phyloP scores from a whole-genome alignment of 306 rosid genomes.

The Urtica urens region DNA sequence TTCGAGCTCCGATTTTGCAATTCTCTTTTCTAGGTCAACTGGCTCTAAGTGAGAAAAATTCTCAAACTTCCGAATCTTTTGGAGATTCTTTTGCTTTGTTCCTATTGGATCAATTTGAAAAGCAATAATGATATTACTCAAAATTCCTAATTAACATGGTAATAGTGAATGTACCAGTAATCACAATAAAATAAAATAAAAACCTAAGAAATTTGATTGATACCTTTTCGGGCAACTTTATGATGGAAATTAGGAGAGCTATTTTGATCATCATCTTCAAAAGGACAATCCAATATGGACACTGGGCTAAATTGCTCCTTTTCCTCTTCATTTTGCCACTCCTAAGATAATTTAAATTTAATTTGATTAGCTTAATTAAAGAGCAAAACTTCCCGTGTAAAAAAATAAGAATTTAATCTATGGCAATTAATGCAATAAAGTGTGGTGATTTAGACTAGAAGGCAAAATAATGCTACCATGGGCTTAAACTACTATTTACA shows the following conservation, averaged over 20 bases:
- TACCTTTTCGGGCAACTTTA: slow-evolving; percentile 32
- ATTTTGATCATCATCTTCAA: slow-evolving; percentile 51
- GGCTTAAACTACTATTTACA: background rate
- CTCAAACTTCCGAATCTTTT: slow-evolving; percentile 34
- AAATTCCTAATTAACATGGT: no score
- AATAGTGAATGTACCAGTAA: background rate
- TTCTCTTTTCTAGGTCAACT: slow-evolving; percentile 37
- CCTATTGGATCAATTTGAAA: slow-evolving; percentile 30
- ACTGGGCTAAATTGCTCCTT: slow-evolving; percentile 82
- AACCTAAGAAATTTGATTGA: no score
- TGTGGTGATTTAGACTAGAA: background rate
- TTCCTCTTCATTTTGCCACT: slow-evolving; percentile 43
- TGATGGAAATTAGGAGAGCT: slow-evolving; percentile 19
- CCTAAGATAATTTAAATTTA: slow-evolving; percentile 25
- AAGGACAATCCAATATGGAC: slow-evolving; percentile 62
- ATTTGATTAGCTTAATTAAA: background rate
- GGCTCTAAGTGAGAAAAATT: slow-evolving; percentile 27
- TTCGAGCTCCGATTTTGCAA: slow-evolving; percentile 13
- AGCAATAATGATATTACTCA: no score
- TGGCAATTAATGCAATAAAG: background rate
- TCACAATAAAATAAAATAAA: no score
- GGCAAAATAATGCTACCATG: background rate
- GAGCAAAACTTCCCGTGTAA: no score
- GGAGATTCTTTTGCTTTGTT: slow-evolving; percentile 23
- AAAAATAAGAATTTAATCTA: background rate